Percentiles rank a stretch among this genome's conserved stretches.
phyloP scores from a whole-genome alignment of 208 protist species.

The Wallacemonas sp. region DNA sequence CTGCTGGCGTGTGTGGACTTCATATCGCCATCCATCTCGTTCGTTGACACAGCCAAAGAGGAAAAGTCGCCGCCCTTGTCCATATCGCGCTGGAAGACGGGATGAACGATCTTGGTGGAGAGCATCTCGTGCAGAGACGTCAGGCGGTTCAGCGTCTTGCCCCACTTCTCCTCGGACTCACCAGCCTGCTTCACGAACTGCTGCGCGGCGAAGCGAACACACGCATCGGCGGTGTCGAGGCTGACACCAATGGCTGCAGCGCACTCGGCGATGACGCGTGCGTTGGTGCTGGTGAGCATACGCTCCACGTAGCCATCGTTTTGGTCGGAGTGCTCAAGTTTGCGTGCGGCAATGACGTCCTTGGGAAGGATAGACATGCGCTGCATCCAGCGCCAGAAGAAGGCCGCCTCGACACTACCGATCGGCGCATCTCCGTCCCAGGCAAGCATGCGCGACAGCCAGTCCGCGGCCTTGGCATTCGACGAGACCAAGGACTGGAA shows the following conservation, averaged over 20 bases:
- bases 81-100: constrained; percentile 48
- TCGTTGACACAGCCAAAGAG: constrained; percentile 42
- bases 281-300: constrained; percentile 30
- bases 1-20: constrained; percentile 43
- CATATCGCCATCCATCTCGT: constrained; percentile 32
- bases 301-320: constrained; percentile 27
- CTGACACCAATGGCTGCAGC: constrained; percentile 19
- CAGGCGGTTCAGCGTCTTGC: constrained; percentile 43
- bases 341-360: constrained; percentile 26
- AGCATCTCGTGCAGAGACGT: constrained; percentile 45
- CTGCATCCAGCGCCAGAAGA: constrained; percentile 64
- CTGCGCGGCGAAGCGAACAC: constrained; percentile 29
- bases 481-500: constrained; percentile 23
- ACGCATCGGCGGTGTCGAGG: constrained; percentile 19
- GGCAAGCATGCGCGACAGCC: constrained; percentile 26
- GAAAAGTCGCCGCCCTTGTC: constrained; percentile 47
- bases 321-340: constrained; percentile 15
- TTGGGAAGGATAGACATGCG: constrained; percentile 38
- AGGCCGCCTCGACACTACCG: constrained; percentile 46
- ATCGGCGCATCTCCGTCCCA: constrained; percentile 41
- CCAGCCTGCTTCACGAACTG: constrained; percentile 31
- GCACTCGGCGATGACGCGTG: constrained; percentile 30
- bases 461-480: constrained; percentile 19
- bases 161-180: constrained; percentile 35
- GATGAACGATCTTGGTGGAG: constrained; percentile 26